Evolutionary conservation across 73 alveolate species (phyloP).

Genomic region (Tetrahymena thermophila): DNA sequence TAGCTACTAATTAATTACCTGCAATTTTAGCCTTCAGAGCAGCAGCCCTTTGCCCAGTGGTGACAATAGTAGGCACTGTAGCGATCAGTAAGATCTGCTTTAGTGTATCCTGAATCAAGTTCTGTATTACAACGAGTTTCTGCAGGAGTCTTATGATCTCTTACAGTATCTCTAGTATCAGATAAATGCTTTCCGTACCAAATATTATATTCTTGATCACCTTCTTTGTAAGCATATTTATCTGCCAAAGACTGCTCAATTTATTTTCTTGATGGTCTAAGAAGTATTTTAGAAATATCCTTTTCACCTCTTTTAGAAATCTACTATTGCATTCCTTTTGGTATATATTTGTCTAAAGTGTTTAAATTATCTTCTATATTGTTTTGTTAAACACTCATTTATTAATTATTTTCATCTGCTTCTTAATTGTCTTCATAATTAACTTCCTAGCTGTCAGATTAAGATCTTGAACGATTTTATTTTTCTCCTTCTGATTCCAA

Average conservation of each 20-base stretch:
- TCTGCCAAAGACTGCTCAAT: slow-evolving; percentile 77
- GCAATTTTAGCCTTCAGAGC: slow-evolving; percentile 98
- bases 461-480: background rate
- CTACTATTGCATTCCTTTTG: slow-evolving; percentile 11
- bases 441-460: background rate
- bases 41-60: slow-evolving; percentile 93
- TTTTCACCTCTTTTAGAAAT: slow-evolving; percentile 16
- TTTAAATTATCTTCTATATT: slow-evolving; percentile 51
- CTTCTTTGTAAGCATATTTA: slow-evolving; percentile 93
- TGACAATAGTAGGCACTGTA: slow-evolving; percentile 85
- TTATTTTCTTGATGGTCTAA: slow-evolving; percentile 93
- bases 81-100: slow-evolving; percentile 89
- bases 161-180: slow-evolving; percentile 67
- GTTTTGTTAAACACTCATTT: slow-evolving; percentile 21
- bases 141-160: slow-evolving; percentile 80
- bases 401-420: background rate
- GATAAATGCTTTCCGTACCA: slow-evolving; percentile 97
- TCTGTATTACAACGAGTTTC: slow-evolving; percentile 87
- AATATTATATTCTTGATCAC: slow-evolving; percentile 96
- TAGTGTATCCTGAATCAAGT: slow-evolving; percentile 93
- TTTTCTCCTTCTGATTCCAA: background rate
- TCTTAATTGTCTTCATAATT: slow-evolving; percentile 11
- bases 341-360: slow-evolving; percentile 38
- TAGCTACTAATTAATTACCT: background rate
- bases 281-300: slow-evolving; percentile 53